phyloP scores from a whole-genome alignment of 805 yeast species.

The Saccharomycopsis sp. region DNA sequence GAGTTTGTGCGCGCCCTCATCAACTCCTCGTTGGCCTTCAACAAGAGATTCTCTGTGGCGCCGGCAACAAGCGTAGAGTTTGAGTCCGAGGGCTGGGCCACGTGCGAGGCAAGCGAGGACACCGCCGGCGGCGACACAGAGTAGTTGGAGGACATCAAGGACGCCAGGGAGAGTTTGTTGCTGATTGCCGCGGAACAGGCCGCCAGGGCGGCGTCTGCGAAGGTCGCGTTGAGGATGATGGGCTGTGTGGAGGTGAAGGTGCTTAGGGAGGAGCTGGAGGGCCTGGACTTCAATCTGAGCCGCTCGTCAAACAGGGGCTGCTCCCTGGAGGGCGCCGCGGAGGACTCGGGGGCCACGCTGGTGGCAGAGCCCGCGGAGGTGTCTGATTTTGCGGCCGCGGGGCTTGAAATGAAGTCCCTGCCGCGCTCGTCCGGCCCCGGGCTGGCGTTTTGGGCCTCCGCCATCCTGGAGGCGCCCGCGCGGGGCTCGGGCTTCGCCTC shows the following conservation, averaged over 20 bases:
- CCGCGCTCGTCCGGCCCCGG: background rate
- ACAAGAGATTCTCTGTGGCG: background rate
- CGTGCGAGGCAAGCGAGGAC: background rate
- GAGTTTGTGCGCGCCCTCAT: background rate
- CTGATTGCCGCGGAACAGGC: background rate
- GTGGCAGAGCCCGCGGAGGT: background rate
- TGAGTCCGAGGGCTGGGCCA: background rate
- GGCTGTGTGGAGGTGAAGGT: slow-evolving; percentile 5
- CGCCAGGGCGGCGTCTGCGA: background rate
- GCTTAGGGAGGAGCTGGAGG: slow-evolving; percentile 9
- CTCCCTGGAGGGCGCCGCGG: background rate
- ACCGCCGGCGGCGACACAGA: background rate
- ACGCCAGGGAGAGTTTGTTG: background rate
- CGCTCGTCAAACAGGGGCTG: background rate
- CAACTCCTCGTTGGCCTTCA: slow-evolving; percentile 1
- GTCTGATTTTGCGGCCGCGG: background rate
- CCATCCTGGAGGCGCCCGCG: no score
- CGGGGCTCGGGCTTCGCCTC: no score
- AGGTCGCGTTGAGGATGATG: background rate
- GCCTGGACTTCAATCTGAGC: slow-evolving; percentile 5
- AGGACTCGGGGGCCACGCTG: background rate
- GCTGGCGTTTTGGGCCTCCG: no score
- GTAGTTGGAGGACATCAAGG: background rate
- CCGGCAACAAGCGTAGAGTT: background rate
- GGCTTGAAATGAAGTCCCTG: background rate